phyloP scores from a whole-genome alignment of 805 yeast species.

The Martiniozyma abietophila region DNA sequence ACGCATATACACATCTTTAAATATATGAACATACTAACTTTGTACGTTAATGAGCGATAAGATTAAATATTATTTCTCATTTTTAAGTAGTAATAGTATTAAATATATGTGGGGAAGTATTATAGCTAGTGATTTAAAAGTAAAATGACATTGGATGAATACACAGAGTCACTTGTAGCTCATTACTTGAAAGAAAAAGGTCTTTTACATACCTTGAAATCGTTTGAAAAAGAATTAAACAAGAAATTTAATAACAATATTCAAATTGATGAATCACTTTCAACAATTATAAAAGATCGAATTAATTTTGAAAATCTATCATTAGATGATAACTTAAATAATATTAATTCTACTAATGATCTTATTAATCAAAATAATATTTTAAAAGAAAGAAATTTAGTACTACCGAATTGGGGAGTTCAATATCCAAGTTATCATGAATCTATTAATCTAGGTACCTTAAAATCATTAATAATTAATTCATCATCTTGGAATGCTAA shows the following conservation, averaged over 20 bases:
- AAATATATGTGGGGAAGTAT: not conserved
- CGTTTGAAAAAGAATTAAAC: conserved; percentile 40
- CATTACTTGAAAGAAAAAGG: conserved; percentile 48
- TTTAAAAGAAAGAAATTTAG: conserved; percentile 14
- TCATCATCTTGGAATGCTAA: conserved; percentile 13
- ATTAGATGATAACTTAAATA: conserved; percentile 1
- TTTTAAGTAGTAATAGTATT: too few species aligned
- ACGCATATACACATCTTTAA: too few species aligned
- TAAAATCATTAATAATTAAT: conserved; percentile 20
- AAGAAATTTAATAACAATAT: conserved; percentile 17
- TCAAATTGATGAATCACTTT: conserved; percentile 27
- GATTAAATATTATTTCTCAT: too few species aligned
- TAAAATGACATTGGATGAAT: conserved; percentile 2
- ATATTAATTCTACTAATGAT: conserved; percentile 8
- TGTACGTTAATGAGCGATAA: too few species aligned
- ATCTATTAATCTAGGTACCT: conserved; percentile 11
- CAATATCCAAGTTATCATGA: conserved; percentile 12
- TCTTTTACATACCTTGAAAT: conserved; percentile 34
- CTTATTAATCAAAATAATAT: conserved; percentile 20
- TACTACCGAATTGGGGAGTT: conserved; percentile 22
- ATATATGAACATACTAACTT: too few species aligned
- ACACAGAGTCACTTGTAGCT: conserved; percentile 37
- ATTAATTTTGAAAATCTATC: conserved; percentile 18
- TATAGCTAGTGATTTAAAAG: not conserved
- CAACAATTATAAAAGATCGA: conserved; percentile 28